Evolutionary conservation across 257 asterid species (phyloP), one percentile per base, ranked within the genome.

Genomic region (Solanum virginianum): DNA sequence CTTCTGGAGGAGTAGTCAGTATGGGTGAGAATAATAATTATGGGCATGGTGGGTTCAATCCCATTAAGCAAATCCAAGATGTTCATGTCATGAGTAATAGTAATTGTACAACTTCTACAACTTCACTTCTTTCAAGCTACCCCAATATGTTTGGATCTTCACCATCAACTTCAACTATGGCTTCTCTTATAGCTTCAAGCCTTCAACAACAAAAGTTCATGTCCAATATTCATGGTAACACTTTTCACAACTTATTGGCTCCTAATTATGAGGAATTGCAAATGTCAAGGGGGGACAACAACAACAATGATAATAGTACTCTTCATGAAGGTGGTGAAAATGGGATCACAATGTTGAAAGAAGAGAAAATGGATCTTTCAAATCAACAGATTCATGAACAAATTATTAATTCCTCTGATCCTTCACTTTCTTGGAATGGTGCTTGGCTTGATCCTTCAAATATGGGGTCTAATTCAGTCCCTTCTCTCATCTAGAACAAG

Each of bases 361-460:
- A 87, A 77, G 88, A 84, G 83, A 88, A 89, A 87, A 88, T 85
- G 84, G 91, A 89, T 66, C 59, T 68, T 8, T 51, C 68, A 62
- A 41, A 53, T 68, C 88, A 81, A 75, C 88, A 89, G 74, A 81
- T 45, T 79, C 49, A 79, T 16, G 84, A 86, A 72, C 89, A 90
- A 84, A 87, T 87, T 56, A 85, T 83, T 57, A 66, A 84, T 75
- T 26, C 87, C 5, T 59, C 87, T 32, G 88, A 68, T 43, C 87
- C 88, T 39, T 88, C 92, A n/a, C 82, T 91, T 71, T 45, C 84
- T 16, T 91, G 92, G 93, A 91, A 86, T 79, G 87, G 90, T 47
- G 85, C 89, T 62, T 90, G 91, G 93, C 81, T 88, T 85, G 91
- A 89, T 87, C 89, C 92, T 83, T 86, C 90, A 13, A 90, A 86